These are phyloP conservation scores for Thalassiosira profunda DNA, from an alignment of 108 stramenopile species.

Conservation along the genomic window DNA sequence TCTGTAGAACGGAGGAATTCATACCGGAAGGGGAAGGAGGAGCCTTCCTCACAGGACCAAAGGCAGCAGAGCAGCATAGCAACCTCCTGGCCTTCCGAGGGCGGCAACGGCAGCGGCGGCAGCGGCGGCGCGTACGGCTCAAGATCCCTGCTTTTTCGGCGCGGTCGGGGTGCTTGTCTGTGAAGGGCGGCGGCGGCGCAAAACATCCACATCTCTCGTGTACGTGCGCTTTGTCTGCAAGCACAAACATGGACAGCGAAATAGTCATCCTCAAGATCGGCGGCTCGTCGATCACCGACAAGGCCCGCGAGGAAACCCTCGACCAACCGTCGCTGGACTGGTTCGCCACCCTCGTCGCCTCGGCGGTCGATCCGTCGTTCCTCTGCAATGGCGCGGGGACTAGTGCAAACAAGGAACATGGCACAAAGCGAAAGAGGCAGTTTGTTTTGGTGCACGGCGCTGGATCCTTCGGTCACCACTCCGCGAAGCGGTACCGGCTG, in stretches of 20 bases:
- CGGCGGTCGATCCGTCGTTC: conserved; percentile 25
- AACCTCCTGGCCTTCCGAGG: too few relatives aligned
- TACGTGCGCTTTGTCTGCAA: too few relatives aligned
- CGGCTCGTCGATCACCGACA: conserved; percentile 83
- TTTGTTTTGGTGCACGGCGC: conserved; percentile 82
- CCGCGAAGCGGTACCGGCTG: conserved; percentile 73
- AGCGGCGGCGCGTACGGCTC: too few relatives aligned
- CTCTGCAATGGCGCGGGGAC: conserved; percentile 1
- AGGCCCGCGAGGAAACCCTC: conserved; percentile 62
- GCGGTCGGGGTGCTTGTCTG: too few relatives aligned
- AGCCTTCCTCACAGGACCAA: too few relatives aligned
- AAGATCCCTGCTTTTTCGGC: too few relatives aligned
- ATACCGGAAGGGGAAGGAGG: too few relatives aligned
- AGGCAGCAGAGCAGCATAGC: too few relatives aligned
- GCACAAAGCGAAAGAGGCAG: conserved; percentile 7
- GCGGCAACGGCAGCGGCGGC: too few relatives aligned
- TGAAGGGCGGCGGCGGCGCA: too few relatives aligned
- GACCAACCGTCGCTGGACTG: conserved; percentile 58
- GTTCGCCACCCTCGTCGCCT: conserved; percentile 56
- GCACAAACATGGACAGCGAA: conserved; percentile 19
- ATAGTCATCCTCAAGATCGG: conserved; percentile 77
- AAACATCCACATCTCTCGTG: too few relatives aligned
- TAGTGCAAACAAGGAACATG: not conserved
- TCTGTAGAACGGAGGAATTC: too few relatives aligned
- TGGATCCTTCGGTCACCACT: conserved; percentile 84